These are phyloP conservation scores for Pecoramyces ruminantium DNA, from an alignment of 192 early-diverging fungal species.

Conservation along the genomic window DNA sequence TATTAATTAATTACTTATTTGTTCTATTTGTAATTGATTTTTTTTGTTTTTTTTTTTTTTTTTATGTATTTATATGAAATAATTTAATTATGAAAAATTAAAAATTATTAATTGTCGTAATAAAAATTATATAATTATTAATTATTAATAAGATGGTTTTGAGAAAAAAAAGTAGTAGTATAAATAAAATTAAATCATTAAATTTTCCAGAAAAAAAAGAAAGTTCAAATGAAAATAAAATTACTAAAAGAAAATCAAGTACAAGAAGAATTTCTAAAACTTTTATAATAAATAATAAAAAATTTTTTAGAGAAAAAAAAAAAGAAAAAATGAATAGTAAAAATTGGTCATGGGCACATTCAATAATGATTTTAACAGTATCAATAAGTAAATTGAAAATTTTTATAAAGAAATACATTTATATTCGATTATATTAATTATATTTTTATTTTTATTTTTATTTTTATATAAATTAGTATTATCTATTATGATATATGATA, in stretches of 20 bases:
- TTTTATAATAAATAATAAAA: neutral
- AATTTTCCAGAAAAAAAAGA: neutral
- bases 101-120: too few relatives aligned
- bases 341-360: neutral
- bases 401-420: too few relatives aligned
- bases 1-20: too few relatives aligned
- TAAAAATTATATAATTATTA: too few relatives aligned
- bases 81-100: too few relatives aligned
- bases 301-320: neutral
- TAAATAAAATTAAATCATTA: neutral
- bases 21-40: too few relatives aligned
- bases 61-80: too few relatives aligned
- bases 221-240: neutral
- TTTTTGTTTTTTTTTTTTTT: too few relatives aligned
- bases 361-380: neutral
- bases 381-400: neutral
- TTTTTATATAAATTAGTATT: neutral
- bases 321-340: neutral
- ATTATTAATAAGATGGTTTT: neutral
- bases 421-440: too few relatives aligned
- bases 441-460: too few relatives aligned
- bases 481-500: neutral
- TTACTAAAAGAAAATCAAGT: neutral
- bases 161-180: neutral
- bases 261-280: neutral